Percentiles rank a stretch among this genome's conserved stretches.
Conservation (phyloP, 2,329 filamentous ascomycete species). For the Hypoxylon sp. region DNA sequence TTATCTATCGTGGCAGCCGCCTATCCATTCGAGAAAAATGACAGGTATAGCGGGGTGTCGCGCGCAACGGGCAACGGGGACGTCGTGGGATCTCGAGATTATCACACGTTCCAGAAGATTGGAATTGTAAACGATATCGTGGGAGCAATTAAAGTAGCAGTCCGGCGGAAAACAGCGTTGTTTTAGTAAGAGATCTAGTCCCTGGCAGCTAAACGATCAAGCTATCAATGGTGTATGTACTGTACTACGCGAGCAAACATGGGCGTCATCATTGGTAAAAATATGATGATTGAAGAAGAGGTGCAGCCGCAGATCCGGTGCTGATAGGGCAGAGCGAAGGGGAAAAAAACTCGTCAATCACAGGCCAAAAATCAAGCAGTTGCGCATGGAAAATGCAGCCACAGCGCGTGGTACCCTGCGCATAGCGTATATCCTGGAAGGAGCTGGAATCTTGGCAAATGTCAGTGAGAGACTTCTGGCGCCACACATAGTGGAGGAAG, state of each 20-base stretch:
- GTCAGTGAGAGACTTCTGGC: constrained; percentile 15
- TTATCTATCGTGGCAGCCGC: constrained; percentile 1
- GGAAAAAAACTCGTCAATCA: constrained; percentile 38
- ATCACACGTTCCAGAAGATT: constrained; percentile 27
- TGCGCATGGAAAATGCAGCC: constrained; percentile 34
- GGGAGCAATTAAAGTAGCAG: constrained; percentile 11
- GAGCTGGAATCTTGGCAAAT: constrained; percentile 45
- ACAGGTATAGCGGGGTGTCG: constrained; percentile 16
- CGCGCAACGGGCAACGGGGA: not conserved
- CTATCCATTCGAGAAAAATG: constrained; percentile 13
- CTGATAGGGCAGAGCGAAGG: constrained; percentile 18
- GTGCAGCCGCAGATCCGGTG: constrained; percentile 31
- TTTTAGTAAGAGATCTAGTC: constrained; percentile 22
- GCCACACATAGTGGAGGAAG: constrained; percentile 21
- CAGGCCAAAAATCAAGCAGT: constrained; percentile 29
- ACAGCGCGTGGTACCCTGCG: constrained; percentile 81
- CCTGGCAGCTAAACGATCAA: constrained; percentile 16
- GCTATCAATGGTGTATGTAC: constrained; percentile 23
- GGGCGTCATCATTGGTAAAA: constrained; percentile 37
- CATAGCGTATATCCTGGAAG: constrained; percentile 78
- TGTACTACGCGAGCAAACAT: constrained; percentile 25
- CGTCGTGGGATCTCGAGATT: constrained; percentile 17
- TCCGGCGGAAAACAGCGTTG: constrained; percentile 2
- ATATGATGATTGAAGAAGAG: constrained; percentile 35
- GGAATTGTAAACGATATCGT: constrained; percentile 30